phyloP scores from a whole-genome alignment of 345 rosid genomes.

The Boechera retrofracta region DNA sequence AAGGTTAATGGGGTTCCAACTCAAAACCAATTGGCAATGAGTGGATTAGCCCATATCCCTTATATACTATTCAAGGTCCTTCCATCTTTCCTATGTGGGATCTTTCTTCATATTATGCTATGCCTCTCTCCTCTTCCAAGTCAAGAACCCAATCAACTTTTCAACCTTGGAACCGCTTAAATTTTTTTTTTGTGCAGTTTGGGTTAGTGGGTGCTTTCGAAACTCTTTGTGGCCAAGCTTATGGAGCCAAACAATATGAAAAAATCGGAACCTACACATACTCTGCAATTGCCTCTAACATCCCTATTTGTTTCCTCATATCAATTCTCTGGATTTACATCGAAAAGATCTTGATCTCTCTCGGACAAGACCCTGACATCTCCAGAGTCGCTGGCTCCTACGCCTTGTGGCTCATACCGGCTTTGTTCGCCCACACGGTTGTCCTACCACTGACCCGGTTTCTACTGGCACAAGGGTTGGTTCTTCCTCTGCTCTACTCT shows the following conservation, averaged over 20 bases:
- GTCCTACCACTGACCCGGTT: conserved; percentile 37
- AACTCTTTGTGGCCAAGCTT: conserved; percentile 46
- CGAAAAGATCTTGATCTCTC: conserved; percentile 26
- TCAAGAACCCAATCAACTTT: conserved; percentile 4
- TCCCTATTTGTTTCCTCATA: conserved; percentile 34
- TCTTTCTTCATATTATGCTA: too few relatives aligned
- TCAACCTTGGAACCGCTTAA: not conserved
- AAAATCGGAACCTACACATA: conserved; percentile 36
- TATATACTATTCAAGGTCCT: too few relatives aligned
- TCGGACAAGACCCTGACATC: conserved; percentile 44
- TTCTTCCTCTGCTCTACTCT: conserved; percentile 28
- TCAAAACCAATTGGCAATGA: too few relatives aligned
- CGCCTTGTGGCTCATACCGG: conserved; percentile 39
- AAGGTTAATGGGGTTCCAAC: too few relatives aligned
- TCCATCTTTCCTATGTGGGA: too few relatives aligned
- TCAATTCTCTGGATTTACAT: conserved; percentile 37
- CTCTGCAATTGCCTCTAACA: conserved; percentile 34
- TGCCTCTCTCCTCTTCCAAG: not conserved
- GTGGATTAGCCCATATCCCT: too few relatives aligned
- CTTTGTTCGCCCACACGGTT: conserved; percentile 35
- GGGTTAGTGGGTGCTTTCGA: conserved; percentile 43
- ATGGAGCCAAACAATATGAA: conserved; percentile 40
- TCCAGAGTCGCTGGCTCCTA: conserved; percentile 35
- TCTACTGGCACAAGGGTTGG: conserved; percentile 36
- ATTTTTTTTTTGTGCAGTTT: conserved; percentile 16